Base-by-base conservation (phyloP, 2,329 filamentous ascomycete genomes). In the Fusarium buxicola region DNA sequence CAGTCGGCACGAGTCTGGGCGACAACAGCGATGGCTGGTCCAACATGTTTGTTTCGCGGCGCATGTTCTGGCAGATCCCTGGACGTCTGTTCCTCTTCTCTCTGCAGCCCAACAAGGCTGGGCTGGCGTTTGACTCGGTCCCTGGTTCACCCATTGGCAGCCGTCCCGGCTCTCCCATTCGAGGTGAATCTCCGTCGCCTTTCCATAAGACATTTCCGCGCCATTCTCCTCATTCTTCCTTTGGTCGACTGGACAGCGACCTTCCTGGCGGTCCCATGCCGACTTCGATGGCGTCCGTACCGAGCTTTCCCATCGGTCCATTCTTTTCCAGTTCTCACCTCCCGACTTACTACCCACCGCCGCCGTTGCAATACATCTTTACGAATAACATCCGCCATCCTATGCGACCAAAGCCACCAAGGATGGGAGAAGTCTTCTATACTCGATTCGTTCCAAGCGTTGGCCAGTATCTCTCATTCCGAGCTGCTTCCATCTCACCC, bases 351-450 rank as follows among this genome's bases (percentile, higher is more conserved):
- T 97, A 92, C 68, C 94, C 94, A 3, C 93, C 94, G 0, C 82
- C 90, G 2, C 92, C 95, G 1, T 79, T 92, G 8, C 91, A 94
- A 67, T 97, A 94, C 74, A 89, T 85, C 5, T 88, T 90, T 60
- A 94, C 92, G 3, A 88, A 92, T 73, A 86, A 89, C 57, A 81
- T 94, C 40, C 89, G 93, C 1, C 95, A 99, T 72, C 95, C 95
- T 0, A 81, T 96, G 36, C 88, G 95, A 0, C 90, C 92, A 2
- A 97, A 96, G 73, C 93, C 94, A 0, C 92, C 93, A 2, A 88
- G 92, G 3, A 93, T 96, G 82, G 93, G 93, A 12, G 92, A 97
- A 70, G 87, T 92, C 0, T 94, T 99, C 71, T 99, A 99, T 75
- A 90, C 89, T 1, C 90, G 95, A 50, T 97, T 90, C 74, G 82